Conservation (phyloP, 1,139 yeast genomes). For the Taphrina betulina region DNA sequence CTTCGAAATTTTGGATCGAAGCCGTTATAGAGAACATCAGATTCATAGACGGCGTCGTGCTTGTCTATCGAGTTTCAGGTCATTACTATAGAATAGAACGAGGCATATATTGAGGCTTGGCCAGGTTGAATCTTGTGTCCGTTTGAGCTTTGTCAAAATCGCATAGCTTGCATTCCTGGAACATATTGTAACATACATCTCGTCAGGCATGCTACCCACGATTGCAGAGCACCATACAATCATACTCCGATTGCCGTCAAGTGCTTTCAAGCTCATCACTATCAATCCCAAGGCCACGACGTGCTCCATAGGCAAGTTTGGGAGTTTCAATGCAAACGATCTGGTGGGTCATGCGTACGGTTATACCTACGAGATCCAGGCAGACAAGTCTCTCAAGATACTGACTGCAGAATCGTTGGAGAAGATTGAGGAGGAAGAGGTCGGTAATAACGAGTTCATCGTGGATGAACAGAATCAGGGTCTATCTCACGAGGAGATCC, state of each 20-base stretch:
- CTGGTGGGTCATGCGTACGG: constrained; percentile 83
- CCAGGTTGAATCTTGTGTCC: too few species aligned
- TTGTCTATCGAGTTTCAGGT: too few species aligned
- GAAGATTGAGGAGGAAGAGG: constrained; percentile 46
- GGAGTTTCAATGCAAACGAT: constrained; percentile 70
- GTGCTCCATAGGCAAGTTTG: constrained; percentile 79
- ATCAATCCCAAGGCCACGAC: constrained; percentile 48
- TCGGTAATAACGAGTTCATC: constrained; percentile 70
- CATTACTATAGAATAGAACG: too few species aligned
- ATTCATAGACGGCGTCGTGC: too few species aligned
- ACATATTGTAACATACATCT: too few species aligned
- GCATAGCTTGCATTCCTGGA: too few species aligned
- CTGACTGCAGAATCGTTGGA: constrained; percentile 36
- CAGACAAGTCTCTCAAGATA: constrained; percentile 49
- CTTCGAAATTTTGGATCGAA: too few species aligned
- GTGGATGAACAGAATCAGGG: constrained; percentile 78
- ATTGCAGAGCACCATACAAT: constrained; percentile 20
- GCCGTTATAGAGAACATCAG: too few species aligned
- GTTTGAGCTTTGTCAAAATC: too few species aligned
- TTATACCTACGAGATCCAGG: constrained; percentile 79
- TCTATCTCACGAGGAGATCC: constrained; percentile 72
- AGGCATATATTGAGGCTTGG: too few species aligned
- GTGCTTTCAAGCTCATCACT: constrained; percentile 17
- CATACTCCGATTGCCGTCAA: constrained; percentile 26
- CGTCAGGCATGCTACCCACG: constrained; percentile 1